These are phyloP conservation scores for Wickerhamomyces kurtzmanii DNA, from an alignment of 805 yeast species.

Conservation along the genomic window DNA sequence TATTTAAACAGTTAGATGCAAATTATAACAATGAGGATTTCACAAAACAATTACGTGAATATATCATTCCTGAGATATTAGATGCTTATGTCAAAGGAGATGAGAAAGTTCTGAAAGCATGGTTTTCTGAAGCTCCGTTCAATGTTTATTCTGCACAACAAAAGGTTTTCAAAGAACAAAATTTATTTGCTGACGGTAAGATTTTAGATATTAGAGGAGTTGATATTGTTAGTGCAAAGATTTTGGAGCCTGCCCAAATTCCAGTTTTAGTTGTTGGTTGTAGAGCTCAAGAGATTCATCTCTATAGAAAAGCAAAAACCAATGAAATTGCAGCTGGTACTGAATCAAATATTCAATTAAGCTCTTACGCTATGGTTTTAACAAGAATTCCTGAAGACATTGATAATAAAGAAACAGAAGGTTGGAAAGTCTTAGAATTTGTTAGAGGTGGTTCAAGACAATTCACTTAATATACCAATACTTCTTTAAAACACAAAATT, in stretches of 20 bases:
- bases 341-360: slow-evolving; percentile 83
- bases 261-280: slow-evolving; percentile 93
- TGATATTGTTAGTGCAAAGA: slow-evolving; percentile 80
- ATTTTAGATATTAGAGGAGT: slow-evolving; percentile 93
- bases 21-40: slow-evolving; percentile 71
- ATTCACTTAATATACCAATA: slow-evolving; percentile 35
- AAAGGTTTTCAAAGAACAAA: slow-evolving; percentile 86
- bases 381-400: slow-evolving; percentile 90
- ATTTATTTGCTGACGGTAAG: slow-evolving; percentile 81
- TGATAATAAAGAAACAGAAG: slow-evolving; percentile 85
- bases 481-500: too few species aligned
- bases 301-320: slow-evolving; percentile 81
- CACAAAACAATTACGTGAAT: slow-evolving; percentile 77
- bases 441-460: slow-evolving; percentile 90
- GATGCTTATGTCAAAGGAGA: slow-evolving; percentile 95
- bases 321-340: slow-evolving; percentile 95
- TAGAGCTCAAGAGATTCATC: slow-evolving; percentile 91
- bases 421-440: slow-evolving; percentile 93
- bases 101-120: slow-evolving; percentile 65
- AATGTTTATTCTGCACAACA: slow-evolving; percentile 91
- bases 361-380: slow-evolving; percentile 93
- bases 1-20: slow-evolving; percentile 86
- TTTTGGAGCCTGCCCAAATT: slow-evolving; percentile 79
- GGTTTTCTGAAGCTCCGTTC: slow-evolving; percentile 97
- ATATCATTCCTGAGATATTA: slow-evolving; percentile 86